Percentiles rank a stretch among this genome's conserved stretches.
Evolutionary conservation across 139 green algal genomes (phyloP).

Genomic region (Klebsormidium nitens): DNA sequence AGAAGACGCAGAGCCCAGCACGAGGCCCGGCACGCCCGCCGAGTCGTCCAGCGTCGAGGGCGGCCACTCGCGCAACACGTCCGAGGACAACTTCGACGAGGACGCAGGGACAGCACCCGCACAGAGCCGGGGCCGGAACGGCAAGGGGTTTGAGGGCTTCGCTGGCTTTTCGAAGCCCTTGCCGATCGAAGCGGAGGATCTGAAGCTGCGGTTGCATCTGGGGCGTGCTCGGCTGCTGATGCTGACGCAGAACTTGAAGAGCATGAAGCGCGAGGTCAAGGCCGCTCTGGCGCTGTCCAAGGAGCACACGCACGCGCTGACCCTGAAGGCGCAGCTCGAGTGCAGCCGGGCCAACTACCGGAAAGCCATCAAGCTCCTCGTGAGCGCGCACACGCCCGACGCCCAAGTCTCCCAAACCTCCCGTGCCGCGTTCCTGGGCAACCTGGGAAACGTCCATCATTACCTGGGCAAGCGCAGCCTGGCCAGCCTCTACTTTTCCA

Average conservation of each 20-base stretch:
- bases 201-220: constrained; percentile 33
- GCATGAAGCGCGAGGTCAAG: constrained; percentile 30
- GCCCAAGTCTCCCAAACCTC: too few species aligned
- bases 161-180: background rate
- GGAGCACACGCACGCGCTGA: constrained; percentile 15
- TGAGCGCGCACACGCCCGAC: too few species aligned
- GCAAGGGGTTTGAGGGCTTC: background rate
- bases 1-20: too few species aligned
- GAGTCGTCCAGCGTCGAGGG: background rate
- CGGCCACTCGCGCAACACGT: background rate
- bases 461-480: constrained; percentile 31
- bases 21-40: too few species aligned
- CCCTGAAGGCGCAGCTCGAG: constrained; percentile 39
- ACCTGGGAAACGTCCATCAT: constrained; percentile 31
- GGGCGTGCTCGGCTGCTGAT: constrained; percentile 22
- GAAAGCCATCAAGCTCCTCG: constrained; percentile 17
- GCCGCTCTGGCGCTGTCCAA: constrained; percentile 6
- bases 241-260: constrained; percentile 30
- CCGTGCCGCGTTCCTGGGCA: constrained; percentile 1
- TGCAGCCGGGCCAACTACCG: constrained; percentile 25
- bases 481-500: constrained; percentile 25
- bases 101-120: background rate
- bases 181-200: background rate
- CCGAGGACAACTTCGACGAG: constrained; percentile 13
- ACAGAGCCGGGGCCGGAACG: background rate